phyloP scores from a whole-genome alignment of 805 yeast species.

The Vanderwaltozyma tropicalis region DNA sequence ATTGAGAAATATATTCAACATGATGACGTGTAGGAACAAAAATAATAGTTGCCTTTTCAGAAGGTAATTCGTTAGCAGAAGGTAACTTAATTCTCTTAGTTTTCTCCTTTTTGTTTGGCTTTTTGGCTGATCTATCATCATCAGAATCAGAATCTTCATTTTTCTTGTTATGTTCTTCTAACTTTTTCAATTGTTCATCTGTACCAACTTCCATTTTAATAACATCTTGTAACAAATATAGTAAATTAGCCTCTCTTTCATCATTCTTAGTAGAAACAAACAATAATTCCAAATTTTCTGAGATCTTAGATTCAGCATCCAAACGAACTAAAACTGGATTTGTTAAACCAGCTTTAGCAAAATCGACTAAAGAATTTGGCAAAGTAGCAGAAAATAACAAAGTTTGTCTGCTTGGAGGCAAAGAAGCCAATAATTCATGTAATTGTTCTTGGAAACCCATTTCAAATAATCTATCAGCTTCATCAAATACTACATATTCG shows the following conservation, averaged over 20 bases:
- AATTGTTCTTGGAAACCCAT: constrained; percentile 93
- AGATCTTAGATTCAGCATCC: constrained; percentile 85
- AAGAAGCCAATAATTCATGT: constrained; percentile 73
- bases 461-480: constrained; percentile 93
- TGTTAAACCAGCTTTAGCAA: constrained; percentile 91
- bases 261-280: constrained; percentile 69
- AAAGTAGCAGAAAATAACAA: constrained; percentile 89
- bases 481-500: constrained; percentile 91
- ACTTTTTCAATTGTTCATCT: constrained; percentile 48
- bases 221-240: constrained; percentile 68
- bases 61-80: constrained; percentile 74
- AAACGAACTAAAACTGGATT: constrained; percentile 88
- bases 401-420: constrained; percentile 79
- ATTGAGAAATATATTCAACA: constrained; percentile 74
- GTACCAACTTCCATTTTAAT: constrained; percentile 78
- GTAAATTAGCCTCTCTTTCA: constrained; percentile 83
- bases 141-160: constrained; percentile 44
- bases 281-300: constrained; percentile 85
- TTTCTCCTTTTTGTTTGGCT: constrained; percentile 30
- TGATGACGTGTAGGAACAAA: constrained; percentile 97
- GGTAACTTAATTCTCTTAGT: constrained; percentile 49
- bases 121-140: constrained; percentile 25
- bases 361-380: constrained; percentile 85
- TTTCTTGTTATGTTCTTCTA: constrained; percentile 38
- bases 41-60: constrained; percentile 76